Evolutionary conservation across 768 basidiomycete species (phyloP), one percentile per base, ranked within the genome.

Genomic region (Hydnomerulius pinastri): DNA sequence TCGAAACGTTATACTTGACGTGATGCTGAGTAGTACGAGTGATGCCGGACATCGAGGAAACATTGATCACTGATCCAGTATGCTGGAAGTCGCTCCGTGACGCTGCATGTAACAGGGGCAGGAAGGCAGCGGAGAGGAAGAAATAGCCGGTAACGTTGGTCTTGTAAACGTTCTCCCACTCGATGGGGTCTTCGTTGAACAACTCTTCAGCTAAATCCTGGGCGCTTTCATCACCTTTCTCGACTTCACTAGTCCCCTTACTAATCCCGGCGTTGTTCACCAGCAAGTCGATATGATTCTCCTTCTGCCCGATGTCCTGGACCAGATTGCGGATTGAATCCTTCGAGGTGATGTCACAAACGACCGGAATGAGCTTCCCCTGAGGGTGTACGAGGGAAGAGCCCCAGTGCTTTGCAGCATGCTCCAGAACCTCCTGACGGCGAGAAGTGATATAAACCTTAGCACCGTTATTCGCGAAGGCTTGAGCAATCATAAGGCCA

Each of bases 201-300:
- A 71, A 60, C 43, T 66, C 53, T 17, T 61, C 49, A n/a, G 51
- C 37, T 23, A 71, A 53, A 3, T 56, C 63, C 33, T 64, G 30
- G 1, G 61, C 61, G 49, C 60, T 63, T 43, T 66, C 58, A 25
- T 66, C 54, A 10, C 58, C 66, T 50, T 69, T 63, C 48, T 69
- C 57, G 15, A 64, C 60, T 1, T 40, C 33, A 30, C 54, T 60
- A 9, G 57, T 64, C 4, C 55, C 57, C 24, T 54, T 21, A 32
- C 53, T 78, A 38, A 81, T 81, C 15, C 87, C 88, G 9, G 83
- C 83, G 66, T 88, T 90, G 68, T 88, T 90, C 39, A 90, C 77
- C 3, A 92, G 77, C 35, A 90, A 80, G 56, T 92, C 85, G 2
- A 92, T n/a, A n/a, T n/a, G n/a, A n/a, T n/a, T n/a, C n/a, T n/a